Conservation (phyloP, 208 protist genomes). For the Porcisia deanei region DNA sequence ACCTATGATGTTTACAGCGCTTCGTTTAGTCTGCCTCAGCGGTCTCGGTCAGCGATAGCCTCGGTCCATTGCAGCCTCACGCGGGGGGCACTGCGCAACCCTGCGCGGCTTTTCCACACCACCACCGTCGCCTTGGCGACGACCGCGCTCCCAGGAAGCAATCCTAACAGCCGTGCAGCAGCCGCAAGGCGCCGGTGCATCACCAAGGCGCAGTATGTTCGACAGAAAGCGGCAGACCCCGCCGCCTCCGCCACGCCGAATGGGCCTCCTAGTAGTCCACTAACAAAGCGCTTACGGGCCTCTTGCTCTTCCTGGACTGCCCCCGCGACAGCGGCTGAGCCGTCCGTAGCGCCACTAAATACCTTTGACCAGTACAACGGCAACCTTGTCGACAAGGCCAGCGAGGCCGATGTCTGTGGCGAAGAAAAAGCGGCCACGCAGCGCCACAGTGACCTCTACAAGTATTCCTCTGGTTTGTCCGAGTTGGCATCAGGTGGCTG, state of each 20-base stretch:
- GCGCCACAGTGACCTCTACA: not conserved
- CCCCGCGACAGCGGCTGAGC: not conserved
- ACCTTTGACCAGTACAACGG: not conserved
- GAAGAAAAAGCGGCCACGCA: not conserved
- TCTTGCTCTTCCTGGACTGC: not conserved
- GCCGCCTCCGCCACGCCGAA: not conserved
- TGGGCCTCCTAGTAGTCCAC: not conserved
- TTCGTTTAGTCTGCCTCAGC: not conserved
- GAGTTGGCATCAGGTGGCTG: not conserved
- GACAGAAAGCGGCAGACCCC: not conserved
- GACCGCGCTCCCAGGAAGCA: not conserved
- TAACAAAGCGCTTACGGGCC: not conserved
- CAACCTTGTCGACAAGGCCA: conserved; percentile 5
- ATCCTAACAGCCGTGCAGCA: not conserved
- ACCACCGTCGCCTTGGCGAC: not conserved
- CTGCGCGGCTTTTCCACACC: conserved; percentile 11
- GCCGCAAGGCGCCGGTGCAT: conserved; percentile 22
- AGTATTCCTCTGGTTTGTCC: not conserved
- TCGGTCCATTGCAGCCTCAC: not conserved
- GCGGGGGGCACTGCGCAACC: conserved; percentile 15
- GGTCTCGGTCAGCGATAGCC: not conserved
- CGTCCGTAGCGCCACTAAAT: not conserved
- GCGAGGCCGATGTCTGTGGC: conserved; percentile 1
- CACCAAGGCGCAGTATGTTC: conserved; percentile 19
- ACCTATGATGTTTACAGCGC: not conserved